Conservation (phyloP, 495 filamentous ascomycete genomes). For the Xylaria curta region DNA sequence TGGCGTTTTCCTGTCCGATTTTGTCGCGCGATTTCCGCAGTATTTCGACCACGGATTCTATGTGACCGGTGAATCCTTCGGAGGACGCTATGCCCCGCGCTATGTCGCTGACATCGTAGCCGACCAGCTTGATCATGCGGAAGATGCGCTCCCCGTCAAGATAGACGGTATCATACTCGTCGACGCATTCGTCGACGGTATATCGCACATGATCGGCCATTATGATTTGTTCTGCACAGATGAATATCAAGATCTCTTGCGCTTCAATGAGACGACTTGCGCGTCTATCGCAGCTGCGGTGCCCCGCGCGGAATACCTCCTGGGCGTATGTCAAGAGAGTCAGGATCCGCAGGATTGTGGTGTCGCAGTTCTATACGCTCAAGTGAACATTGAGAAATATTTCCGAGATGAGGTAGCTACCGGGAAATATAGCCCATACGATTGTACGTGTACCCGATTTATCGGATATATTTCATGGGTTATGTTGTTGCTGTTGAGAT, state of each 20-base stretch:
- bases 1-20: neutral
- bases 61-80: conserved; percentile 78
- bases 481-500: neutral
- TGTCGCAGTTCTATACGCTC: neutral
- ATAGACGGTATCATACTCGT: conserved; percentile 13
- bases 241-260: conserved; percentile 6
- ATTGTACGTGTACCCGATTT: neutral
- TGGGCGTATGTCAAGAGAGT: neutral
- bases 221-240: conserved; percentile 20
- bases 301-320: conserved; percentile 1
- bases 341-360: neutral
- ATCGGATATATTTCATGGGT: neutral
- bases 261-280: conserved; percentile 16
- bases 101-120: conserved; percentile 68
- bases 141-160: neutral
- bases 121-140: neutral
- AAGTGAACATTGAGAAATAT: neutral
- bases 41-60: conserved; percentile 20
- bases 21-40: neutral
- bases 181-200: conserved; percentile 11
- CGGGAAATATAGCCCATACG: conserved; percentile 8
- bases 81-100: conserved; percentile 76
- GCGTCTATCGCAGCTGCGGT: neutral
- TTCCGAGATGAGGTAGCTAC: conserved; percentile 1
- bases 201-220: conserved; percentile 2